Percentiles rank a stretch among this genome's conserved stretches.
phyloP scores from a whole-genome alignment of 768 basidiomycete species.

The Tricholoma saponaceum region DNA sequence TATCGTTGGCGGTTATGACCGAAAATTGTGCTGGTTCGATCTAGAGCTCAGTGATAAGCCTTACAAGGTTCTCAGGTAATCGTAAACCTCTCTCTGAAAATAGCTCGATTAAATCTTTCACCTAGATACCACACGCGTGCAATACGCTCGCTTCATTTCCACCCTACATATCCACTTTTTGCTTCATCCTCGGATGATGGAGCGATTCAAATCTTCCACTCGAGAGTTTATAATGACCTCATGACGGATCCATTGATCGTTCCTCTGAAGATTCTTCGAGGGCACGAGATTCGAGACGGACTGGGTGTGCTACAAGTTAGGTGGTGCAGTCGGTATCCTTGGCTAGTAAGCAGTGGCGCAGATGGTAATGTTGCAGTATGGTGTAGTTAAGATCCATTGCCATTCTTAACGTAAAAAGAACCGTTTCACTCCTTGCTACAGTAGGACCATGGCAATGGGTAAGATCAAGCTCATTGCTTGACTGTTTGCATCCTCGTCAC shows the following conservation, averaged over 20 bases:
- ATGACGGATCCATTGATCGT: conserved; percentile 98
- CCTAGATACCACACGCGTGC: conserved; percentile 89
- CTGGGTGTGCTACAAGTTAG: conserved; percentile 88
- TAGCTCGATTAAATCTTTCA: background rate
- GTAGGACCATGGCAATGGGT: background rate
- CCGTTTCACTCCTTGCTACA: background rate
- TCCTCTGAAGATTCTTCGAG: conserved; percentile 91
- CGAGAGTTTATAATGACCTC: conserved; percentile 89
- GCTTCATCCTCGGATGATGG: conserved; percentile 97
- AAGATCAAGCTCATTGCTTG: background rate
- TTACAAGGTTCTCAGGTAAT: conserved; percentile 89
- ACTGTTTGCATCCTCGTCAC: background rate
- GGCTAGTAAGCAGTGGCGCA: conserved; percentile 90
- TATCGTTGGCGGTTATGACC: conserved; percentile 96
- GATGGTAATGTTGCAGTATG: conserved; percentile 88
- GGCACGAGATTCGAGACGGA: conserved; percentile 82
- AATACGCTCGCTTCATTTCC: conserved; percentile 90
- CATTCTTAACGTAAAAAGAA: background rate
- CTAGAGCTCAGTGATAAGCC: conserved; percentile 95
- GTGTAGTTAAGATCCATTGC: conserved; percentile 55
- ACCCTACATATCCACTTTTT: conserved; percentile 92
- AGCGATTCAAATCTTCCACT: conserved; percentile 95
- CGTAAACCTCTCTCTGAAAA: conserved; percentile 14
- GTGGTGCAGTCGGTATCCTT: conserved; percentile 89
- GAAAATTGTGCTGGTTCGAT: conserved; percentile 98